Evolutionary conservation across 805 yeast genomes (phyloP).

Genomic region (Saccharomycopsis babjevae): DNA sequence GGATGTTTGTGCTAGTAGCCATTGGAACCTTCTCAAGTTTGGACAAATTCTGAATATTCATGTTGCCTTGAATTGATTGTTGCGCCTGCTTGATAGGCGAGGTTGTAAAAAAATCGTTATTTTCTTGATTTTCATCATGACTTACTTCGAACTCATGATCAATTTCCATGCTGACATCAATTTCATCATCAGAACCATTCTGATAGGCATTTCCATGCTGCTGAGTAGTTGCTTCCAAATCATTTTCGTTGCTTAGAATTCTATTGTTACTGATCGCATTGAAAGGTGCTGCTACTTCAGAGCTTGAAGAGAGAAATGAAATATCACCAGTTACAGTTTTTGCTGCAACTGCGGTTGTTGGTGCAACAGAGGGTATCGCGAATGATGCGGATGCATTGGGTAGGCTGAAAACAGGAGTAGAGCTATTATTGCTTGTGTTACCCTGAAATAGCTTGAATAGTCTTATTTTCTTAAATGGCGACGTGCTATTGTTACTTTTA

Average conservation of each 20-base stretch:
- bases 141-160: background rate
- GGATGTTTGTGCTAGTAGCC: background rate
- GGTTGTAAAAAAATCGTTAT: background rate
- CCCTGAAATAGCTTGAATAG: slow-evolving; percentile 3
- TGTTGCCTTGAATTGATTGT: background rate
- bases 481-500: background rate
- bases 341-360: background rate
- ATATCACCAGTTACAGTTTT: background rate
- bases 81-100: background rate
- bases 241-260: background rate
- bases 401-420: background rate
- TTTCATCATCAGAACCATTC: background rate
- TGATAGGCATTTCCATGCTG: background rate
- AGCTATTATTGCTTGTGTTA: background rate
- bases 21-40: background rate
- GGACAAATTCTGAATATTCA: slow-evolving; percentile 3
- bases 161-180: background rate
- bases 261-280: background rate
- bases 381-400: background rate
- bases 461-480: slow-evolving; percentile 5
- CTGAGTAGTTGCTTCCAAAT: background rate
- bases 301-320: background rate
- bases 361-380: background rate
- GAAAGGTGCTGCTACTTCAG: background rate
- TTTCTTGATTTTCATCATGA: background rate